Base-by-base conservation (phyloP, 257 asterid species). In the Leptodermis oblonga region DNA sequence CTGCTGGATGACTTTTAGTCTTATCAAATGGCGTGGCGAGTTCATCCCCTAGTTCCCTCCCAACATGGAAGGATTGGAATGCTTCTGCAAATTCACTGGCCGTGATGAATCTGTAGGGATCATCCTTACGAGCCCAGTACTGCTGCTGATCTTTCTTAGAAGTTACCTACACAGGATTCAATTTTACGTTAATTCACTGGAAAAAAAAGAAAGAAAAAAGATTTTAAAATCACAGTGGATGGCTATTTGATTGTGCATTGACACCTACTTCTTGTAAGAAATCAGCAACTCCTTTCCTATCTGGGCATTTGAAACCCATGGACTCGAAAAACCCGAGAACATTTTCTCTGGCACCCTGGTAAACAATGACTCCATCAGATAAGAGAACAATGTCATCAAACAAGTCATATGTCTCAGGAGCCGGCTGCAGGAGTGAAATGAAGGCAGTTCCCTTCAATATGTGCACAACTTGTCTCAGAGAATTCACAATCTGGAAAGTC, bases 1-100 rank as follows among this genome's bases (percentile, higher is more conserved):
- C 93, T 1, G 96, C 96, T 4, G 92, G 94, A 71, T 89, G 96
- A 76, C 82, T 81, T 80, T 81, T 85, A 67, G 67, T 87, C 84
- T 71, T 89, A 52, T 89, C 92, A 20, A 73, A 87, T 20, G 92
- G 86, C 48, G 46, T 67, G 37, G 82, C 87, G 42, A 89, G 86
- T 68, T 89, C 90, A 6, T 82, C 86, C 15, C 70, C 75, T 0
- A 82, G 48, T 31, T 49, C 77, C 62, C 79, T 68, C 1, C 92
- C 94, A 37, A 72, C 67, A 48, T 75, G 78, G 62, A 75, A 79
- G 20, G 78, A 72, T 26, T 76, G 67, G 70, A 72, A 75, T 60
- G 75, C 78, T 63, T 76, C 72, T 6, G 75, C 67, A 72, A 79
- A 75, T 69, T 79, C 83, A n/a, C 56, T 49, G 3, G 73, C 70